Evolutionary conservation across 805 yeast species (phyloP).

Genomic region (Ogataea trehalophila): DNA sequence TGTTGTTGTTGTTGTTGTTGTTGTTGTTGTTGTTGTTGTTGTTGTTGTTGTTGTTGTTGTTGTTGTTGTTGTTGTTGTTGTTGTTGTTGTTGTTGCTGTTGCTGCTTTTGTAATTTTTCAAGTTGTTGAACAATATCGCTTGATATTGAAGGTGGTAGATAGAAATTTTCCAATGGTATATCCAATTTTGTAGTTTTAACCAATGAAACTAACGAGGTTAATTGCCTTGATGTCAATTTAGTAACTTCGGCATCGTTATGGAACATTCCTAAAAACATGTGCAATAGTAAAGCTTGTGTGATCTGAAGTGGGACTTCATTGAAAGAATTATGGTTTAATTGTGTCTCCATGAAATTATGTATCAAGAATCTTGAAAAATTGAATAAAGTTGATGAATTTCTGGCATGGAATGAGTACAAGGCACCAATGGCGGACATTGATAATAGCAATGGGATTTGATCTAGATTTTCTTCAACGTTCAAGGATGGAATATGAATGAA

Average conservation of each 20-base stretch:
- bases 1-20: no score
- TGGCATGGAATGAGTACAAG: constrained; percentile 71
- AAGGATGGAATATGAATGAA: constrained; percentile 73
- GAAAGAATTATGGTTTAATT: constrained; percentile 39
- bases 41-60: no score
- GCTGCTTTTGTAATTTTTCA: constrained; percentile 3
- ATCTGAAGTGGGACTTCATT: constrained; percentile 54
- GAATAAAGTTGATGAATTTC: constrained; percentile 67
- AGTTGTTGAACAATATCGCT: constrained; percentile 10
- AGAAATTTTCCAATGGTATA: constrained; percentile 42
- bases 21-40: no score
- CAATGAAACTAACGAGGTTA: constrained; percentile 49
- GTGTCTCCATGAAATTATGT: constrained; percentile 57
- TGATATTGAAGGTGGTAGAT: constrained; percentile 37
- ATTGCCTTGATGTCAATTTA: constrained; percentile 46
- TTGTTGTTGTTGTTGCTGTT: neutral
- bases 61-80: constrained; percentile 5
- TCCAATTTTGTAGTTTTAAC: constrained; percentile 49
- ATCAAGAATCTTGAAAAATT: constrained; percentile 63
- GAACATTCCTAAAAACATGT: constrained; percentile 52
- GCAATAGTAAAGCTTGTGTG: constrained; percentile 51
- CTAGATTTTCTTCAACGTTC: constrained; percentile 41
- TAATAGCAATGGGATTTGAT: constrained; percentile 60
- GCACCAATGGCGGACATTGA: constrained; percentile 91
- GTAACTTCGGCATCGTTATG: constrained; percentile 48